phyloP scores from a whole-genome alignment of 2,329 filamentous ascomycete genomes.

The Cadophora sp. region DNA sequence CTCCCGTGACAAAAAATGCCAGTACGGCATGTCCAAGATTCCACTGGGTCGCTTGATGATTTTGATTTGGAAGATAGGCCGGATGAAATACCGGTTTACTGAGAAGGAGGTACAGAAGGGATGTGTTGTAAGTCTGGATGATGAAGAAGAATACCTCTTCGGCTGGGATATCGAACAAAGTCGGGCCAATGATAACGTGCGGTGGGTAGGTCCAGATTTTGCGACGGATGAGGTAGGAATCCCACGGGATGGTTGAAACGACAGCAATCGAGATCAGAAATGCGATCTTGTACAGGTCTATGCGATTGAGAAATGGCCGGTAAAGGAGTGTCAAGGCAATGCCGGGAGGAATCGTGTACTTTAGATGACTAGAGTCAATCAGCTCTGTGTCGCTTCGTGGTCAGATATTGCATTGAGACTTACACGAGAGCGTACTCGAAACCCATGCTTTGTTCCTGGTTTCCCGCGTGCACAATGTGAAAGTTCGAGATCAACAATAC shows the following conservation, averaged over 20 bases:
- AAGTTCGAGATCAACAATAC: neutral
- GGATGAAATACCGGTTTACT: conserved; percentile 69
- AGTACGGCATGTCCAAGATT: conserved; percentile 58
- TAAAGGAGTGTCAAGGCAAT: conserved; percentile 63
- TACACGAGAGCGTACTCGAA: conserved; percentile 69
- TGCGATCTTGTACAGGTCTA: conserved; percentile 67
- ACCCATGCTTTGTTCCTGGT: conserved; percentile 55
- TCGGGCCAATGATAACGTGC: conserved; percentile 67
- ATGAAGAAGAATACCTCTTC: conserved; percentile 82
- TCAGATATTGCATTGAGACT: conserved; percentile 40
- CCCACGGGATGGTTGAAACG: conserved; percentile 74
- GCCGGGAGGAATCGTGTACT: conserved; percentile 71
- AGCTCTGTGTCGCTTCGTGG: conserved; percentile 3
- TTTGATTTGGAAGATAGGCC: conserved; percentile 50
- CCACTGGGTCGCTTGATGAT: conserved; percentile 41
- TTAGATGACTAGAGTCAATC: conserved; percentile 56
- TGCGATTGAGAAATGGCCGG: conserved; percentile 64
- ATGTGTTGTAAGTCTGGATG: conserved; percentile 77
- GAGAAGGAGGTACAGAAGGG: conserved; percentile 69
- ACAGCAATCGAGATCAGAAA: conserved; percentile 70
- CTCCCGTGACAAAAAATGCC: conserved; percentile 50
- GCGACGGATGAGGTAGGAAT: conserved; percentile 73
- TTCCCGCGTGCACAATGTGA: neutral
- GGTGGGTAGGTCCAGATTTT: conserved; percentile 75
- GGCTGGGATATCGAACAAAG: conserved; percentile 67